phyloP scores from a whole-genome alignment of 805 yeast species.

The Naumovozyma castellii region DNA sequence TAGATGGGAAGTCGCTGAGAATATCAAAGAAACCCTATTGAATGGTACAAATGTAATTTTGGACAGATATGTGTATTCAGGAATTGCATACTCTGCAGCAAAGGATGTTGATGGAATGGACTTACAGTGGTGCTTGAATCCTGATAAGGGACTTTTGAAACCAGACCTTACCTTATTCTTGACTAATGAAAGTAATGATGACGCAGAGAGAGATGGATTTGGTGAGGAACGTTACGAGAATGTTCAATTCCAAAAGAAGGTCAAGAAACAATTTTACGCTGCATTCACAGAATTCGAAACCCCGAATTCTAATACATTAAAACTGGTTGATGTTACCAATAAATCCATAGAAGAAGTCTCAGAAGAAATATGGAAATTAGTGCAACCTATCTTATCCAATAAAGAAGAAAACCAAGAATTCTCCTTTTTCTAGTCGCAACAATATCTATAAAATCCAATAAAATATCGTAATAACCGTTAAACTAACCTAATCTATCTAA shows the following conservation, averaged over 20 bases:
- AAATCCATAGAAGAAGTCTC: constrained; percentile 49
- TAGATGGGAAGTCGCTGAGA: constrained; percentile 72
- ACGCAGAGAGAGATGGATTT: constrained; percentile 59
- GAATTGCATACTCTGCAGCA: constrained; percentile 86
- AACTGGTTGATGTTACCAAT: constrained; percentile 50
- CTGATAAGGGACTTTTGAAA: constrained; percentile 75
- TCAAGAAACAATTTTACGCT: constrained; percentile 47
- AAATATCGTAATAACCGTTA: too few species aligned
- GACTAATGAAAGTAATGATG: constrained; percentile 37
- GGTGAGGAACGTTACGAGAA: constrained; percentile 93
- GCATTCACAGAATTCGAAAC: constrained; percentile 34
- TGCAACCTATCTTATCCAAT: background rate
- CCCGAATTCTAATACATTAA: constrained; percentile 27
- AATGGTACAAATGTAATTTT: constrained; percentile 54
- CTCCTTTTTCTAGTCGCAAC: background rate
- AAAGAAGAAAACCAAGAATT: background rate
- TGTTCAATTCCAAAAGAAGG: constrained; percentile 61
- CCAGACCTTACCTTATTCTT: constrained; percentile 82
- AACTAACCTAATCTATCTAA: constrained; percentile 55
- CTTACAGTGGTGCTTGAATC: constrained; percentile 66
- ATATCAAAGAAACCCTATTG: constrained; percentile 37
- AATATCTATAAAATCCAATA: too few species aligned
- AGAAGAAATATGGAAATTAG: constrained; percentile 33
- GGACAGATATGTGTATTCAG: constrained; percentile 88
- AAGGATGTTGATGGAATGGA: constrained; percentile 46